Evolutionary conservation across 805 yeast species (phyloP).

Genomic region (Saturnispora galanensis): DNA sequence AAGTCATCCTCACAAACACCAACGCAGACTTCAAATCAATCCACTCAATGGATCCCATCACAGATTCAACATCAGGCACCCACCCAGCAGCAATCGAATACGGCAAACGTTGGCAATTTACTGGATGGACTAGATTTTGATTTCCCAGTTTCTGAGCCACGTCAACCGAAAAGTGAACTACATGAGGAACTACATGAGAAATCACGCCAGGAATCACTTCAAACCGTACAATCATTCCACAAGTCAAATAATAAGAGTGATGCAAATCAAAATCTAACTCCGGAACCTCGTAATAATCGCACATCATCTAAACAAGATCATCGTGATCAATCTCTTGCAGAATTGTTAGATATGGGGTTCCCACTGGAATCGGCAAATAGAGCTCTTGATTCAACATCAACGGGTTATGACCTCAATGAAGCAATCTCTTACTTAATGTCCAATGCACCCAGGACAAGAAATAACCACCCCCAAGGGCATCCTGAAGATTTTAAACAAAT

Average conservation of each 20-base stretch:
- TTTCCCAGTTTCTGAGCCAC: not conserved
- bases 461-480: not conserved
- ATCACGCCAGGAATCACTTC: not conserved
- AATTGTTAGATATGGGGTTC: conserved; percentile 74
- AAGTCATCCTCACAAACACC: conserved; percentile 2
- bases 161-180: not conserved
- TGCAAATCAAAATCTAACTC: too few relatives aligned
- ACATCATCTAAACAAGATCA: not conserved
- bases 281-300: too few relatives aligned
- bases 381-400: conserved; percentile 44
- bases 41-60: too few relatives aligned
- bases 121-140: conserved; percentile 8
- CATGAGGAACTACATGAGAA: too few relatives aligned
- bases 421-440: conserved; percentile 63
- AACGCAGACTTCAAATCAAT: too few relatives aligned
- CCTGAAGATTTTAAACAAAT: conserved; percentile 29
- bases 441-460: conserved; percentile 31
- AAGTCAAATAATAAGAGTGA: not conserved
- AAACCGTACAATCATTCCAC: not conserved
- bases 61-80: too few relatives aligned
- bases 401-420: conserved; percentile 48
- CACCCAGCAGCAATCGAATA: not conserved
- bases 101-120: not conserved
- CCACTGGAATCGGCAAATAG: conserved; percentile 45
- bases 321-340: conserved; percentile 49